Evolutionary conservation across 148 eudicot species (phyloP).

Genomic region (Bassia scoparia): DNA sequence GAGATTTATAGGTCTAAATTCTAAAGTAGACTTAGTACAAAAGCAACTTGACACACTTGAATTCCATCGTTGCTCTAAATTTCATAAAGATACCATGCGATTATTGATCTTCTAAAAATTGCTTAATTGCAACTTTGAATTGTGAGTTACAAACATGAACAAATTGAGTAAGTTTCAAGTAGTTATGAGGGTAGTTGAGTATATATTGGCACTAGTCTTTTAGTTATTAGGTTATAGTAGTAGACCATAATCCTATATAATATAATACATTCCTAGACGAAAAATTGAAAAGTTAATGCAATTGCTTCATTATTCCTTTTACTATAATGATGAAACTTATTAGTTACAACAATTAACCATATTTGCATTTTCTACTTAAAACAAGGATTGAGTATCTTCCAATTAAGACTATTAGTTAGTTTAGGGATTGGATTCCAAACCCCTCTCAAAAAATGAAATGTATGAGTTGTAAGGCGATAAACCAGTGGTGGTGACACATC

Average conservation of each 20-base stretch:
- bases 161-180: no score
- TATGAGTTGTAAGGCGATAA: conserved; percentile 31
- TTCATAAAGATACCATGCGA: no score
- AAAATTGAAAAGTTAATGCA: neutral
- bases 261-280: neutral
- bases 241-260: neutral
- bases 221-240: neutral
- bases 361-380: neutral
- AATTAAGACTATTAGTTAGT: conserved; percentile 2
- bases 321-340: neutral
- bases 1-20: no score
- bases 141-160: no score
- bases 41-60: no score
- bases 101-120: no score
- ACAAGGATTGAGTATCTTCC: conserved; percentile 1
- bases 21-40: no score
- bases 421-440: conserved; percentile 6
- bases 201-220: neutral
- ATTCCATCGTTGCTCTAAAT: no score
- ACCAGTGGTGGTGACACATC: conserved; percentile 38
- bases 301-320: neutral
- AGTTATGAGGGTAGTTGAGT: no score
- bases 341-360: neutral
- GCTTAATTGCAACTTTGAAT: no score
- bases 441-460: conserved; percentile 39